Evolutionary conservation across 768 basidiomycete species (phyloP).

Genomic region (Mrakia blollopis): DNA sequence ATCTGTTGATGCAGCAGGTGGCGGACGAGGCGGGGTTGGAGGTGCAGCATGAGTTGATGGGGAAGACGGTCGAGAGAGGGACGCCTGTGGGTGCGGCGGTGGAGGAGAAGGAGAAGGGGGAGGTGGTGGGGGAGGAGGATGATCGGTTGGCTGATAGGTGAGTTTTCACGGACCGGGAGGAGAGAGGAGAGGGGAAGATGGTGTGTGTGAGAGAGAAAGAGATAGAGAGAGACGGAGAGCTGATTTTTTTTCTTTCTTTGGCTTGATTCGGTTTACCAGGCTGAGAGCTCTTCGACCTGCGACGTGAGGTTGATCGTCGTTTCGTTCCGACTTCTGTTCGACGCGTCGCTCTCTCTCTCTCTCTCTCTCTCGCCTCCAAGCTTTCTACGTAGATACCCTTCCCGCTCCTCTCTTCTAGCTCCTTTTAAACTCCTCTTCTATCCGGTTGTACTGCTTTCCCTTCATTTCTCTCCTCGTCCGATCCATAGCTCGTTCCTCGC

Average conservation of each 20-base stretch:
- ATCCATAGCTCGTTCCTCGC: too few species aligned
- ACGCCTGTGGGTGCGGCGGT: conserved; percentile 49
- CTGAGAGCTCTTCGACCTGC: conserved; percentile 32
- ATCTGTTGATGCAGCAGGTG: conserved; percentile 80
- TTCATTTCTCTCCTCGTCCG: too few species aligned
- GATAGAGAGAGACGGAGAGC: background rate
- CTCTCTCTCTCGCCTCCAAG: too few species aligned
- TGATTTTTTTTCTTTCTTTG: background rate
- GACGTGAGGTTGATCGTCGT: conserved; percentile 12
- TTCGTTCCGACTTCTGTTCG: background rate
- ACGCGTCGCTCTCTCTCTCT: background rate
- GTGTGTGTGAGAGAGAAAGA: too few species aligned
- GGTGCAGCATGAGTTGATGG: conserved; percentile 74
- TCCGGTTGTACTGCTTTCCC: too few species aligned
- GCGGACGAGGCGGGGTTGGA: conserved; percentile 97
- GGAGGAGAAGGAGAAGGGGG: conserved; percentile 63
- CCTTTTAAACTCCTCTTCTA: too few species aligned
- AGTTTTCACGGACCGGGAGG: conserved; percentile 14
- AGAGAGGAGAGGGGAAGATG: too few species aligned
- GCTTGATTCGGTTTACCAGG: background rate
- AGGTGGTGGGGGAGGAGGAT: conserved; percentile 50
- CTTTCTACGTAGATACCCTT: too few species aligned
- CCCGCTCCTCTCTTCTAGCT: too few species aligned
- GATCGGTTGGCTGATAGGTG: conserved; percentile 69
- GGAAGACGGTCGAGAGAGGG: conserved; percentile 53